phyloP scores from a whole-genome alignment of 257 asterid genomes.

The Mentha longifolia region DNA sequence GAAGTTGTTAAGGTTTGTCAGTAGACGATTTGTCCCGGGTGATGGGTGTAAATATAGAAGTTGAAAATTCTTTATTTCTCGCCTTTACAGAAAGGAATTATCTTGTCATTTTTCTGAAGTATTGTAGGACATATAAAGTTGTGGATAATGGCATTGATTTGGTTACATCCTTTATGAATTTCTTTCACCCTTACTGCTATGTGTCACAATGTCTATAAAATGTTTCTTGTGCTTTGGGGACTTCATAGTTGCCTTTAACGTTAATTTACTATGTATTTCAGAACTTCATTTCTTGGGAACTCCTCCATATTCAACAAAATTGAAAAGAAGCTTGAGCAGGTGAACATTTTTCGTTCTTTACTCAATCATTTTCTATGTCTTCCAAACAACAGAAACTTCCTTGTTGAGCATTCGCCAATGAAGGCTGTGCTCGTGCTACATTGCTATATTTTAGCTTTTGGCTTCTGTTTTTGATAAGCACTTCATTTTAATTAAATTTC shows the following conservation, averaged over 20 bases:
- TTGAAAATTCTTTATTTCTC: not conserved
- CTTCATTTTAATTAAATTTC: constrained; percentile 34
- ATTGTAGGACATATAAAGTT: not conserved
- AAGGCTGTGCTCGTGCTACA: constrained; percentile 20
- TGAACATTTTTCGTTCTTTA: constrained; percentile 39
- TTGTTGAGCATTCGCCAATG: constrained; percentile 7
- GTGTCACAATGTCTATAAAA: not conserved
- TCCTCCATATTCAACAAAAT: constrained; percentile 71
- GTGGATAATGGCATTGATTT: not conserved
- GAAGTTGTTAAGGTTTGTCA: not conserved
- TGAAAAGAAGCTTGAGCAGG: constrained; percentile 81
- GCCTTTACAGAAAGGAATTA: not conserved
- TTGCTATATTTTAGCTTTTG: constrained; percentile 30
- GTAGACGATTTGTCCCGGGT: not conserved
- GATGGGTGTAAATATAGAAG: not conserved
- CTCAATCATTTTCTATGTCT: constrained; percentile 1
- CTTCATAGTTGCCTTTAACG: not conserved
- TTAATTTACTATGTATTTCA: constrained; percentile 40
- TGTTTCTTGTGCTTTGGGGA: constrained; percentile 2
- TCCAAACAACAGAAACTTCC: not conserved
- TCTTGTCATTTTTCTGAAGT: not conserved
- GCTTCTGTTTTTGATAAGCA: constrained; percentile 28
- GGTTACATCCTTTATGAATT: not conserved
- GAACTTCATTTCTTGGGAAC: constrained; percentile 85
- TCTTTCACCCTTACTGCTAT: not conserved